Percentiles rank a stretch among this genome's conserved stretches.
Evolutionary conservation across 106 monocot genomes (phyloP).

Genomic region (Iris macrosiphon): DNA sequence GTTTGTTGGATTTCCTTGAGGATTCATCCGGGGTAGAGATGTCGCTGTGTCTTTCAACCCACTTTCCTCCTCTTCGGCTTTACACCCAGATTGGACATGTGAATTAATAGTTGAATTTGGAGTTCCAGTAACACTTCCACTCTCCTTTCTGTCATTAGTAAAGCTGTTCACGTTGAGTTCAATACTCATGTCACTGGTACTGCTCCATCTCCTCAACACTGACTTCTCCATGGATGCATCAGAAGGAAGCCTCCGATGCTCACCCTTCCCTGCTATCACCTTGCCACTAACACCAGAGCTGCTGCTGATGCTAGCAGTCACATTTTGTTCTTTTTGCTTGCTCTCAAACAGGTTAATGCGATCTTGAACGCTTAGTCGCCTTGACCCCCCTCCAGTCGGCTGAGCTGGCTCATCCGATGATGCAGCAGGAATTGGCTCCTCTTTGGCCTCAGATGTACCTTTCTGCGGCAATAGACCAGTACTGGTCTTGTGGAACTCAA

Average conservation of each 20-base stretch:
- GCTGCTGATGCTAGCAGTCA: slow-evolving; percentile 14
- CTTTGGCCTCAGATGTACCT: slow-evolving; percentile 9
- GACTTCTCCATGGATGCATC: slow-evolving; percentile 69
- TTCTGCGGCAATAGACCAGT: not conserved
- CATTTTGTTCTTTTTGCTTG: slow-evolving; percentile 64
- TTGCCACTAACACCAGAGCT: slow-evolving; percentile 15
- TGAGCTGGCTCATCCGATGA: slow-evolving; percentile 15
- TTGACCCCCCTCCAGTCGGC: slow-evolving; percentile 22
- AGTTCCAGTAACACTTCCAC: slow-evolving; percentile 29
- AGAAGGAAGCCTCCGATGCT: slow-evolving; percentile 74
- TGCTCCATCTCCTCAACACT: slow-evolving; percentile 90
- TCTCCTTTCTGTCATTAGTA: slow-evolving; percentile 45
- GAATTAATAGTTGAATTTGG: slow-evolving; percentile 51
- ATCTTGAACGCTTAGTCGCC: slow-evolving; percentile 86
- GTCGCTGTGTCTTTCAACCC: slow-evolving; percentile 40
- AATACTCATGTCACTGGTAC: slow-evolving; percentile 96
- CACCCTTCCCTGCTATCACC: slow-evolving; percentile 34
- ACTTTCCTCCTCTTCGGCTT: slow-evolving; percentile 25
- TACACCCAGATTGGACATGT: slow-evolving; percentile 18
- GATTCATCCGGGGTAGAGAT: slow-evolving; percentile 21
- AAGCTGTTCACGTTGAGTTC: slow-evolving; percentile 40
- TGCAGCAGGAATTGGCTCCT: slow-evolving; percentile 15
- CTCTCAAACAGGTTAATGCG: slow-evolving; percentile 90
- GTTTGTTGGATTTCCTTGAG: slow-evolving; percentile 16
- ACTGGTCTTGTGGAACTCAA: slow-evolving; percentile 10